Evolutionary conservation across 805 yeast species (phyloP).

Genomic region (Suhomyces pyralidae): DNA sequence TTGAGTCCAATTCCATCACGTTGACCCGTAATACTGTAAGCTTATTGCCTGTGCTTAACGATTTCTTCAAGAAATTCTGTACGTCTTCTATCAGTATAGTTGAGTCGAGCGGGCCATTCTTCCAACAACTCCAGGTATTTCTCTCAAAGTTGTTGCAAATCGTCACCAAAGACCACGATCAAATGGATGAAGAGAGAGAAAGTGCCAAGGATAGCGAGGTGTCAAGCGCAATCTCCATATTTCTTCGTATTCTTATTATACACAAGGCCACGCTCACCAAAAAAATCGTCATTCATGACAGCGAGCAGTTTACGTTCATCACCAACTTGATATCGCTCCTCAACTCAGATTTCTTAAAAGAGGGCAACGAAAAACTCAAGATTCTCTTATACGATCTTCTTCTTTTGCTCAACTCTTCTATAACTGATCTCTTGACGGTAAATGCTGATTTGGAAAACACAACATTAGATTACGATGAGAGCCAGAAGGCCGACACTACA

Average conservation of each 20-base stretch:
- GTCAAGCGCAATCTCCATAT: constrained; percentile 40
- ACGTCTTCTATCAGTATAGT: constrained; percentile 26
- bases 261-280: constrained; percentile 50
- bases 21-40: constrained; percentile 9
- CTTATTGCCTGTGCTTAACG: constrained; percentile 38
- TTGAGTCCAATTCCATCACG: constrained; percentile 2
- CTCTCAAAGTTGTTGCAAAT: constrained; percentile 19
- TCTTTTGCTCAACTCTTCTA: constrained; percentile 46
- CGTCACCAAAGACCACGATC: neutral
- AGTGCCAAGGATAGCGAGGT: constrained; percentile 5
- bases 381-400: constrained; percentile 60
- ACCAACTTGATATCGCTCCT: constrained; percentile 46
- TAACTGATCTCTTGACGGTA: constrained; percentile 18
- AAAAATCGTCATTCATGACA: constrained; percentile 39
- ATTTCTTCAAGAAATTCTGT: constrained; percentile 47
- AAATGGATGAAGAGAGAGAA: no score
- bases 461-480: neutral
- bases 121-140: constrained; percentile 20
- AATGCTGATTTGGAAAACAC: constrained; percentile 1
- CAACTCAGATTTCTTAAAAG: constrained; percentile 37
- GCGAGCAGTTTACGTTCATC: constrained; percentile 46
- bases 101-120: constrained; percentile 18
- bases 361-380: constrained; percentile 44
- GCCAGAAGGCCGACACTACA: neutral
- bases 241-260: constrained; percentile 54